phyloP scores from a whole-genome alignment of 2,329 filamentous ascomycete species.

The Aspergillus neoniger region DNA sequence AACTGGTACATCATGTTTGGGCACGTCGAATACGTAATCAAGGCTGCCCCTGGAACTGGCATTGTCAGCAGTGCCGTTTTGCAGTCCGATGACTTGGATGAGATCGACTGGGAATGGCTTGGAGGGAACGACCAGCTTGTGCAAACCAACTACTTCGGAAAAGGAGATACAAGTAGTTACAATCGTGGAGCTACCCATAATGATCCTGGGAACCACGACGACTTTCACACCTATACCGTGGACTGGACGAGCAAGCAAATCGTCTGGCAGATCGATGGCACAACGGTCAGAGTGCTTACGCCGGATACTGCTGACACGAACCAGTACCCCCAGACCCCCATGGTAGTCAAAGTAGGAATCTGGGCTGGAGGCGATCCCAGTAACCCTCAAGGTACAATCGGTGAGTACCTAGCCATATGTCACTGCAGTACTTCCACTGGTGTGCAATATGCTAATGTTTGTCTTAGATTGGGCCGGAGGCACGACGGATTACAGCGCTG shows the following conservation, averaged over 20 bases:
- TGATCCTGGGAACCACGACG: conserved; percentile 66
- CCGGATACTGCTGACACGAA: conserved; percentile 64
- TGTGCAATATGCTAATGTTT: conserved; percentile 15
- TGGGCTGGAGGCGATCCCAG: conserved; percentile 88
- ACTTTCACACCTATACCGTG: conserved; percentile 83
- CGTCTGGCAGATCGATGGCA: conserved; percentile 81
- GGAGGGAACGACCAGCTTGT: conserved; percentile 74
- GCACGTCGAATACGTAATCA: conserved; percentile 80
- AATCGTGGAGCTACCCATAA: conserved; percentile 82
- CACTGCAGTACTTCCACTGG: neutral
- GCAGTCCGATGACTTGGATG: conserved; percentile 87
- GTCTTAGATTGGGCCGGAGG: conserved; percentile 75
- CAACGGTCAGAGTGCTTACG: conserved; percentile 73
- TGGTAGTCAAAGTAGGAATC: conserved; percentile 87
- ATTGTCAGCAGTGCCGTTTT: conserved; percentile 93
- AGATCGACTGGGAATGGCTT: conserved; percentile 97
- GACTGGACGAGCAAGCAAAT: conserved; percentile 89
- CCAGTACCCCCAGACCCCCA: conserved; percentile 93
- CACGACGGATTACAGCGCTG: conserved; percentile 76
- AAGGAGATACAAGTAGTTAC: conserved; percentile 81
- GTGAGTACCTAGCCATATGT: conserved; percentile 36
- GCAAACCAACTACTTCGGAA: conserved; percentile 98
- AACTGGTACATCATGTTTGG: conserved; percentile 99
- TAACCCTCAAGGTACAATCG: conserved; percentile 78
- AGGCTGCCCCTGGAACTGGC: conserved; percentile 81